Evolutionary conservation across 2,329 filamentous ascomycete genomes (phyloP), one percentile per base, ranked within the genome.

Genomic region (Microdochium trichocladiopsis): DNA sequence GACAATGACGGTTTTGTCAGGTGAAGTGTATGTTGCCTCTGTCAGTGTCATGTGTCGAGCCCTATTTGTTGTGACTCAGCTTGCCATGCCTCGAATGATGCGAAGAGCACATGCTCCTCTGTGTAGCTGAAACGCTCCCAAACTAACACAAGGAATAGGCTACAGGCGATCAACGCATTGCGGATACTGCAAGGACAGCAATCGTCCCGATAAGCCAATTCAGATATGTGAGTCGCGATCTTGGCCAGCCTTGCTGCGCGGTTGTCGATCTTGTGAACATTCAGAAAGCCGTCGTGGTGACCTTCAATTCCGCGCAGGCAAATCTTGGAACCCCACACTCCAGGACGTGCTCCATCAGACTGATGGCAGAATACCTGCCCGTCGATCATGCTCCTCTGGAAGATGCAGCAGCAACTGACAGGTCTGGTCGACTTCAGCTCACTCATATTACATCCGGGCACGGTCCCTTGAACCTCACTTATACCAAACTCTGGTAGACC

Each of bases 401-500:
- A 31, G 28, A 8, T 43, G 50, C 47, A 45, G 47, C 28, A 41
- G 18, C 31, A 45, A 50, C 48, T 28, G 28, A 36, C 53, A 25
- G 25, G 43, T 37, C 49, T 57, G 52, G 50, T 54, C 53, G 50
- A 55, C 53, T 52, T 14, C 28, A 90, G 88, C 86, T 61, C 86
- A 79, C 62, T 87, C 84, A 25, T 92, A 90, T 69, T 91, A 89
- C 71, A 81, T 81, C 36, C 75, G 74, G 49, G 76, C 86, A 49
- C 76, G 74, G 47, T 79, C 75, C 23, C 67, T 93, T 61, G 83
- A 77, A 48, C 76, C 84, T 5, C 69, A 73, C 1, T 82, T 88
- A 61, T 94, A 94, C 61, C 86, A 93, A 65, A 72, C 66, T 45
- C 74, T 94, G 36, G 72, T 93, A 47, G 82, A 91, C 66, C 81